Evolutionary conservation across 306 rosid genomes (phyloP).

Genomic region (Vigna trinervia): DNA sequence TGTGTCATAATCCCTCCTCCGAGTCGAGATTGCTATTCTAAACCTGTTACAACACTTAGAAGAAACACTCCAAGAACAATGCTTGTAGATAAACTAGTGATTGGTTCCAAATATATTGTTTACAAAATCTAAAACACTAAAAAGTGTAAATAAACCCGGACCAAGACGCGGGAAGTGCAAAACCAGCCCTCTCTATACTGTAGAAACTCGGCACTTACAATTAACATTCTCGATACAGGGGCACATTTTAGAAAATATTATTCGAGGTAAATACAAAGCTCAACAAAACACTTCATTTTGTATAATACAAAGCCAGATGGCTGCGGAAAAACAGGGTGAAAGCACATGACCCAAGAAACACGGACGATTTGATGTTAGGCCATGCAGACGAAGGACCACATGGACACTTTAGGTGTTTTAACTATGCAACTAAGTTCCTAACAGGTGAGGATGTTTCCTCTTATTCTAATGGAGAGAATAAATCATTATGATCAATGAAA

Average conservation of each 20-base stretch:
- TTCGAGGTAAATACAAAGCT: slow-evolving; percentile 47
- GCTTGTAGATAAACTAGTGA: not conserved
- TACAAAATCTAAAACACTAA: not conserved
- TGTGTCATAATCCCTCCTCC: not conserved
- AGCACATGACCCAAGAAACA: slow-evolving; percentile 45
- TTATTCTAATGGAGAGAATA: slow-evolving; percentile 54
- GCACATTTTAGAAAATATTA: slow-evolving; percentile 30
- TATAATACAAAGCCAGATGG: slow-evolving; percentile 56
- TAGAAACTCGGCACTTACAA: slow-evolving; percentile 45
- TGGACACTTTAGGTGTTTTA: slow-evolving; percentile 43
- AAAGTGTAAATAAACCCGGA: not conserved
- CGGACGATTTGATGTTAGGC: slow-evolving; percentile 47
- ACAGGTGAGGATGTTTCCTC: slow-evolving; percentile 58
- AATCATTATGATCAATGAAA: slow-evolving; percentile 50
- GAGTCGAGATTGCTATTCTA: not conserved
- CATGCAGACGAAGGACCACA: slow-evolving; percentile 36
- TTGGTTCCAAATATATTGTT: not conserved
- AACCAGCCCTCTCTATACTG: slow-evolving; percentile 27
- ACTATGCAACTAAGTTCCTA: slow-evolving; percentile 49
- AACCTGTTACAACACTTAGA: not conserved
- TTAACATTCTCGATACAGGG: slow-evolving; percentile 41
- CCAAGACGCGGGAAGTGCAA: not conserved
- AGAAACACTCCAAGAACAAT: not conserved
- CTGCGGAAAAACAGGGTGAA: slow-evolving; percentile 33
- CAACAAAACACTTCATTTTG: slow-evolving; percentile 45